These are phyloP conservation scores for Xylariaceae sp. DNA, from an alignment of 2,329 filamentous ascomycete species.

Conservation along the genomic window DNA sequence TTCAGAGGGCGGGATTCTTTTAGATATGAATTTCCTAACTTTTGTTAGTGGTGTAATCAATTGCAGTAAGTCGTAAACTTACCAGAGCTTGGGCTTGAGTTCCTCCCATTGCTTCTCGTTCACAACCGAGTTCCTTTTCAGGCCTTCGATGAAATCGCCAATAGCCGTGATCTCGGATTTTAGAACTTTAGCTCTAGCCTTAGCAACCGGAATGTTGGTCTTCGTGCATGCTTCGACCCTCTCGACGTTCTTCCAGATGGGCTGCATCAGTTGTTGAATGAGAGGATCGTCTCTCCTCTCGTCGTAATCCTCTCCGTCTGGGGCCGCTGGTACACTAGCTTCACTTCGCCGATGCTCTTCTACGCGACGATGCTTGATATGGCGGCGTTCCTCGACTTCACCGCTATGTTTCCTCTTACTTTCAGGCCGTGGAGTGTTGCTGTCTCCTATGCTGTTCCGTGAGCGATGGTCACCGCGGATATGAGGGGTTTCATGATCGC, in stretches of 20 bases:
- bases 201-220: slow-evolving; percentile 31
- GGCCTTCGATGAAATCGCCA: slow-evolving; percentile 32
- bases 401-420: slow-evolving; percentile 59
- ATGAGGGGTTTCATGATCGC: slow-evolving; percentile 40
- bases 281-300: slow-evolving; percentile 31
- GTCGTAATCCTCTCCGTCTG: slow-evolving; percentile 40
- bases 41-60: slow-evolving; percentile 13
- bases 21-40: slow-evolving; percentile 32
- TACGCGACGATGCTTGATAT: slow-evolving; percentile 47
- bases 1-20: slow-evolving; percentile 32
- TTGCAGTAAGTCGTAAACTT: slow-evolving; percentile 12
- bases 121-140: slow-evolving; percentile 30
- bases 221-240: slow-evolving; percentile 32
- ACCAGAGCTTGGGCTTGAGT: slow-evolving; percentile 35
- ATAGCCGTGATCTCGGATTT: slow-evolving; percentile 34
- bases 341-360: slow-evolving; percentile 41
- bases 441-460: slow-evolving; percentile 49
- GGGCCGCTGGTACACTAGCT: slow-evolving; percentile 30
- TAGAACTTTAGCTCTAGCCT: slow-evolving; percentile 31
- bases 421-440: slow-evolving; percentile 49
- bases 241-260: slow-evolving; percentile 30
- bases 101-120: slow-evolving; percentile 27
- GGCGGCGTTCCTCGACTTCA: slow-evolving; percentile 46
- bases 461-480: slow-evolving; percentile 46
- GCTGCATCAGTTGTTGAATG: slow-evolving; percentile 32